phyloP scores from a whole-genome alignment of 1,284 basidiomycete genomes.

The Cryptococcus deneoformans region DNA sequence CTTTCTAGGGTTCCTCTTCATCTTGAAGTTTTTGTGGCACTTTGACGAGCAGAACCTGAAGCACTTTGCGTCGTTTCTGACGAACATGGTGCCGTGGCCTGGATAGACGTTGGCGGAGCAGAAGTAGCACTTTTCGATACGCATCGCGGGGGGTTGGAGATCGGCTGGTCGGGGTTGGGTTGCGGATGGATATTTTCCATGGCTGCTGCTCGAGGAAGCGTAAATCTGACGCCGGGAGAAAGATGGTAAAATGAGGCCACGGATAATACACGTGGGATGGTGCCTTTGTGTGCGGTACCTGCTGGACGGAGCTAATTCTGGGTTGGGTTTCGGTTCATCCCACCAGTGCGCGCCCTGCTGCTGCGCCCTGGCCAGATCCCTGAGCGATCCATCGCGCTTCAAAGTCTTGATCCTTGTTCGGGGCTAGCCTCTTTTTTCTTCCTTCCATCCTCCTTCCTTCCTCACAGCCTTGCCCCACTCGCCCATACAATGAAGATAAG shows the following conservation, averaged over 20 bases:
- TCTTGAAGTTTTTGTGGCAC: conserved; percentile 99
- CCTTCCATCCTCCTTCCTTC: too few relatives aligned
- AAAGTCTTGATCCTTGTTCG: neutral
- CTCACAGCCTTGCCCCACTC: neutral
- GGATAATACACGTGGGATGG: too few relatives aligned
- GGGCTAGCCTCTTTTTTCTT: too few relatives aligned
- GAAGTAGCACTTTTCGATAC: conserved; percentile 86
- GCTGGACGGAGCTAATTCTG: too few relatives aligned
- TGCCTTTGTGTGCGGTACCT: too few relatives aligned
- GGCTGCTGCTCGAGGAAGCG: too few relatives aligned
- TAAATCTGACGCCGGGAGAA: too few relatives aligned
- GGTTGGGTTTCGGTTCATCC: neutral
- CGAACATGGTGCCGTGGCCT: conserved; percentile 92
- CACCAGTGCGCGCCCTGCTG: neutral
- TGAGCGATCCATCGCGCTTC: neutral
- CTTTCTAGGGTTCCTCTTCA: conserved; percentile 99
- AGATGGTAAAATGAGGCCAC: too few relatives aligned
- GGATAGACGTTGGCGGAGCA: conserved; percentile 95
- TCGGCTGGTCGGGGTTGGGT: neutral
- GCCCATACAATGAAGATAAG: conserved; percentile 43
- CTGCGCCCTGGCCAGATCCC: neutral
- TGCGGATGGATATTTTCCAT: conserved; percentile 1
- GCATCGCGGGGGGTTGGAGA: conserved; percentile 54
- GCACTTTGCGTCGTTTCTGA: conserved; percentile 93
- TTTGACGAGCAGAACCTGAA: conserved; percentile 97